A percentile compares a stretch with the other conserved stretches of the same genome.
Conservation (phyloP, 1,284 basidiomycete genomes). For the Naganishia liquefaciens region DNA sequence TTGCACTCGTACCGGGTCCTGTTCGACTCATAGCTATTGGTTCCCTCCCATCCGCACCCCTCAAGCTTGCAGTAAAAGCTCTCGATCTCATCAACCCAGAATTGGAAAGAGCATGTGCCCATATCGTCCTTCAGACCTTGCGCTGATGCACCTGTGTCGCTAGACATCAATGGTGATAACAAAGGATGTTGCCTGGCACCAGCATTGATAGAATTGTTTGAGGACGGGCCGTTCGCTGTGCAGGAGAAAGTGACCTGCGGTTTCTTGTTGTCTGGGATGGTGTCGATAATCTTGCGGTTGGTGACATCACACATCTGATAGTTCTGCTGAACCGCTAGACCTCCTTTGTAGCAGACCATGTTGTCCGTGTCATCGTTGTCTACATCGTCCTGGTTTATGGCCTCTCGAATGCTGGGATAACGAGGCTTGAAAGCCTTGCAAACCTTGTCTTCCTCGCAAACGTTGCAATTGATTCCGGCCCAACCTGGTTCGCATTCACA, state of each 20-base stretch:
- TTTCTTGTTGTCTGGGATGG: conserved; percentile 74
- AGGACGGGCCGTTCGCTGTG: conserved; percentile 52
- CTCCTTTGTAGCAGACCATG: conserved; percentile 92
- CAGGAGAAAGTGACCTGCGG: conserved; percentile 96
- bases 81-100: conserved; percentile 92
- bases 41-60: conserved; percentile 51
- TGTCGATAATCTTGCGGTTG: conserved; percentile 85
- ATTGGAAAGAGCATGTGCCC: conserved; percentile 85
- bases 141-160: neutral
- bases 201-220: conserved; percentile 33
- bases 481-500: conserved; percentile 93
- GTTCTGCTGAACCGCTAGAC: conserved; percentile 84
- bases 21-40: conserved; percentile 61
- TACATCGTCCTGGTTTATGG: conserved; percentile 44
- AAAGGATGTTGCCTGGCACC: conserved; percentile 35
- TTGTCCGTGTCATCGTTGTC: conserved; percentile 60
- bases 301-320: conserved; percentile 98
- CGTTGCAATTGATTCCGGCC: conserved; percentile 95
- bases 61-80: conserved; percentile 92
- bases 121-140: conserved; percentile 31
- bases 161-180: conserved; percentile 31
- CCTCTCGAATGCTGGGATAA: conserved; percentile 35
- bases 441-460: conserved; percentile 77
- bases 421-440: conserved; percentile 74
- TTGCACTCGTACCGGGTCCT: conserved; percentile 75